phyloP scores from a whole-genome alignment of 257 asterid genomes.

The Verbena officinalis region DNA sequence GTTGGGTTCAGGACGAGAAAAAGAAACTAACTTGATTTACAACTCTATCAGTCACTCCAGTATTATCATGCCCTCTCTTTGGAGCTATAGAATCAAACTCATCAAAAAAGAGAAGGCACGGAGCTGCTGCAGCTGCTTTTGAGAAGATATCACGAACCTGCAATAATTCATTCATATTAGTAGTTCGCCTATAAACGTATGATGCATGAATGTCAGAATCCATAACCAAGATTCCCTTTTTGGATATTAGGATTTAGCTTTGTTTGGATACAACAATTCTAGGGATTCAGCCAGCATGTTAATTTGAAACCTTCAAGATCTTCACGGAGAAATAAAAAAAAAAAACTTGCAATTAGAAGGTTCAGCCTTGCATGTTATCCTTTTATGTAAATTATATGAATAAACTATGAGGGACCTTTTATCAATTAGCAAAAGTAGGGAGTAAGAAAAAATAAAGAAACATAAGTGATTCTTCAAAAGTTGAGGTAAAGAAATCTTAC shows the following conservation, averaged over 20 bases:
- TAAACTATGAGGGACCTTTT: not conserved
- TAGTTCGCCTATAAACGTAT: slow-evolving; percentile 15
- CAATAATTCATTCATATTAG: slow-evolving; percentile 32
- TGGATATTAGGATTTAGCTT: not conserved
- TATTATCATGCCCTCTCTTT: slow-evolving; percentile 94
- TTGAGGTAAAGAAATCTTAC: slow-evolving; percentile 49
- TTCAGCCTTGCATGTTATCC: not conserved
- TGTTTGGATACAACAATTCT: not conserved
- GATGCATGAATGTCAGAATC: not conserved
- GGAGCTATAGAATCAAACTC: slow-evolving; percentile 99
- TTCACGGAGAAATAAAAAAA: not conserved
- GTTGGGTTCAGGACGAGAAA: not conserved
- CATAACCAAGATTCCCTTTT: not conserved
- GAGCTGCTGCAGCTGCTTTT: slow-evolving; percentile 97
- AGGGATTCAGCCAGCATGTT: slow-evolving; percentile 3
- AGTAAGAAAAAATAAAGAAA: slow-evolving; percentile 8
- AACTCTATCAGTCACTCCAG: slow-evolving; percentile 98
- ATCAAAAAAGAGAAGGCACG: slow-evolving; percentile 90
- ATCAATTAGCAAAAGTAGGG: not conserved
- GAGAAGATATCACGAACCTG: slow-evolving; percentile 94
- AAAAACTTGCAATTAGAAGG: slow-evolving; percentile 10
- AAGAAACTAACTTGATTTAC: slow-evolving; percentile 75
- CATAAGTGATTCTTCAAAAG: slow-evolving; percentile 15
- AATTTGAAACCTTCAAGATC: slow-evolving; percentile 8
- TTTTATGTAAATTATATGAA: slow-evolving; percentile 6